Conservation (phyloP, 306 rosid genomes). For the Sicyos baderoa region DNA sequence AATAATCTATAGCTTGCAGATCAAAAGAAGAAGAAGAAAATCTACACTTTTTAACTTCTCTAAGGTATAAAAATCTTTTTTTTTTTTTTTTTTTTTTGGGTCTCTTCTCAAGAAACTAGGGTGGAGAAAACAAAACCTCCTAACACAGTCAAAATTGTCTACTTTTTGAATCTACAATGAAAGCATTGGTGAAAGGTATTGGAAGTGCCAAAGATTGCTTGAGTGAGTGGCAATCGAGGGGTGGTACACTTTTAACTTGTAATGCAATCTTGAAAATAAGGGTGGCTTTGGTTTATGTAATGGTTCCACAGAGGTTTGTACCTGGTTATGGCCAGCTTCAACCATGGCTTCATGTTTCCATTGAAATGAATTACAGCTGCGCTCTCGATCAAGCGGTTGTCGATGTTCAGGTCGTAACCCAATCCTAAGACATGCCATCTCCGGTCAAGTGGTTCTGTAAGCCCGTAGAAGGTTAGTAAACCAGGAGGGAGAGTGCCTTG, state of each 20-base stretch:
- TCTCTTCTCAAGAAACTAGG: conserved; percentile 39
- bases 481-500: conserved; percentile 92
- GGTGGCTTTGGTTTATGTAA: conserved; percentile 76
- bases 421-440: conserved; percentile 99
- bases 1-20: conserved; percentile 50
- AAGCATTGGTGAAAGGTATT: conserved; percentile 37
- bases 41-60: conserved; percentile 42
- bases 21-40: conserved; percentile 35
- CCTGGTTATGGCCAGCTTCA: conserved; percentile 76
- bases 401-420: conserved; percentile 82
- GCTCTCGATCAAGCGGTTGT: conserved; percentile 82
- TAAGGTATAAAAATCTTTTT: conserved; percentile 41
- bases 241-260: conserved; percentile 62
- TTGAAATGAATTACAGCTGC: conserved; percentile 88
- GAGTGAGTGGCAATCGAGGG: conserved; percentile 39
- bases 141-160: conserved; percentile 61
- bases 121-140: conserved; percentile 36
- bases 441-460: conserved; percentile 95
- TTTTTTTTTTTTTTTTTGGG: too few relatives aligned
- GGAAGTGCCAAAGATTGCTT: conserved; percentile 32
- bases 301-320: conserved; percentile 82
- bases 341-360: conserved; percentile 99
- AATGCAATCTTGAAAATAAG: conserved; percentile 65
- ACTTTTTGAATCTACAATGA: conserved; percentile 53
- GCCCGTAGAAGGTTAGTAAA: conserved; percentile 79